Percentiles rank a stretch among this genome's conserved stretches.
These are phyloP conservation scores for Fusarium begoniae DNA, from an alignment of 2,329 filamentous ascomycete genomes.

Conservation along the genomic window DNA sequence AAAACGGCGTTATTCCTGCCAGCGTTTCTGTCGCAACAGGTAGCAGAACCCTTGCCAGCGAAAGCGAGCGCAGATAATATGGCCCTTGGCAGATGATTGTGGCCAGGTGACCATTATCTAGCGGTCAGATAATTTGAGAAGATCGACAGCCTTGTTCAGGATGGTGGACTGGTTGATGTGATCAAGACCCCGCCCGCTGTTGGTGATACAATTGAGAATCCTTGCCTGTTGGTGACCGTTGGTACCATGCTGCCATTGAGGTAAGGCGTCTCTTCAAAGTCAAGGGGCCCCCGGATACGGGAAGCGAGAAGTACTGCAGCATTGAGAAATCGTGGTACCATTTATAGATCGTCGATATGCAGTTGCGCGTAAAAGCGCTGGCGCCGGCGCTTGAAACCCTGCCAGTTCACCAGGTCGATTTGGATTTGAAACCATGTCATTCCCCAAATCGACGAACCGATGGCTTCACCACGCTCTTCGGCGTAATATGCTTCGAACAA, in stretches of 20 bases:
- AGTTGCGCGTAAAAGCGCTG: constrained; percentile 7
- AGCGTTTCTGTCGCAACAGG: constrained; percentile 10
- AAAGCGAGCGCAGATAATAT: constrained; percentile 6
- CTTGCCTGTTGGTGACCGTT: constrained; percentile 21
- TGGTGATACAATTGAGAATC: constrained; percentile 32
- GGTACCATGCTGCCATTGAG: constrained; percentile 24
- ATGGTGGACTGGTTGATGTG: constrained; percentile 30
- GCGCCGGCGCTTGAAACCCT: constrained; percentile 4
- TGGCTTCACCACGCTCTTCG: neutral
- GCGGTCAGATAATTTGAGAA: constrained; percentile 22
- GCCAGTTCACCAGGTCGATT: neutral
- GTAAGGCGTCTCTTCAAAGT: constrained; percentile 30
- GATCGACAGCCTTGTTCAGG: constrained; percentile 26
- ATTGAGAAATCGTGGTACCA: constrained; percentile 28
- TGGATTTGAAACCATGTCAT: neutral
- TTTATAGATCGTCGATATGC: constrained; percentile 21
- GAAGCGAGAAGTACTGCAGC: constrained; percentile 21
- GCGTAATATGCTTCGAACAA: neutral
- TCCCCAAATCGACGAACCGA: neutral
- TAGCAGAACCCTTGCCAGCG: constrained; percentile 12
- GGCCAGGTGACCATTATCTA: constrained; percentile 22
- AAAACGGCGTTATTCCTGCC: constrained; percentile 2
- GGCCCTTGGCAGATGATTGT: constrained; percentile 23
- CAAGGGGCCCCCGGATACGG: constrained; percentile 12
- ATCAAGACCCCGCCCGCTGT: constrained; percentile 35